Percentiles rank a stretch among this genome's conserved stretches.
These are phyloP conservation scores for Micractinium sp. DNA, from an alignment of 139 green algal species.

Conservation along the genomic window DNA sequence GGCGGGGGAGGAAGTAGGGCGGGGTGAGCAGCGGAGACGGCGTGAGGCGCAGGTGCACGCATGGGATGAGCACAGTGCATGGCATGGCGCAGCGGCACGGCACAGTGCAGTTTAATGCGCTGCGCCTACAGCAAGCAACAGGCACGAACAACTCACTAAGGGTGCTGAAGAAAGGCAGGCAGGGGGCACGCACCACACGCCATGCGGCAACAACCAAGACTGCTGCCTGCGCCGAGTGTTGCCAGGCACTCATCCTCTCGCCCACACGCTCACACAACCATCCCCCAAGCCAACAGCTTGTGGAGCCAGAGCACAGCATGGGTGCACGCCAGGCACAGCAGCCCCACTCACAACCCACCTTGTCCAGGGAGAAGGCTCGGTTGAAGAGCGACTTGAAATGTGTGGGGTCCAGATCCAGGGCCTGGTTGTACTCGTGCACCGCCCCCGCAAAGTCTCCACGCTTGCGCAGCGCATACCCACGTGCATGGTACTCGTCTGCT, in stretches of 20 bases:
- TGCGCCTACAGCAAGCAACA: too few species aligned
- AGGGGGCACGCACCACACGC: background rate
- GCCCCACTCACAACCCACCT: constrained; percentile 49
- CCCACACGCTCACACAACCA: background rate
- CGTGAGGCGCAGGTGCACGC: background rate
- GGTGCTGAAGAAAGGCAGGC: too few species aligned
- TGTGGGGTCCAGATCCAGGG: constrained; percentile 63
- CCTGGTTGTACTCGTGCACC: constrained; percentile 74
- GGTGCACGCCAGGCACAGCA: too few species aligned
- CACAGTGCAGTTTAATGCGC: too few species aligned
- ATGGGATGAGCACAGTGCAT: too few species aligned
- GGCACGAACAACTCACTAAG: too few species aligned
- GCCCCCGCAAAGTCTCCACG: constrained; percentile 69
- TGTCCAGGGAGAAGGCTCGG: constrained; percentile 85
- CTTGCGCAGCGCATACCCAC: constrained; percentile 73
- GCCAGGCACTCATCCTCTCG: background rate
- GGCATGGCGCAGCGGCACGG: background rate
- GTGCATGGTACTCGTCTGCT: constrained; percentile 66
- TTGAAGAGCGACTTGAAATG: constrained; percentile 92
- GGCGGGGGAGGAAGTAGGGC: background rate
- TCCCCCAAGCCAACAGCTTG: background rate
- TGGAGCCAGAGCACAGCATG: too few species aligned
- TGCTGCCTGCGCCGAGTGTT: background rate
- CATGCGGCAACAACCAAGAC: background rate
- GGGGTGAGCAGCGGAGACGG: background rate